These are phyloP conservation scores for Amaranthus cruentus DNA, from an alignment of 148 eudicot species.

Conservation along the genomic window DNA sequence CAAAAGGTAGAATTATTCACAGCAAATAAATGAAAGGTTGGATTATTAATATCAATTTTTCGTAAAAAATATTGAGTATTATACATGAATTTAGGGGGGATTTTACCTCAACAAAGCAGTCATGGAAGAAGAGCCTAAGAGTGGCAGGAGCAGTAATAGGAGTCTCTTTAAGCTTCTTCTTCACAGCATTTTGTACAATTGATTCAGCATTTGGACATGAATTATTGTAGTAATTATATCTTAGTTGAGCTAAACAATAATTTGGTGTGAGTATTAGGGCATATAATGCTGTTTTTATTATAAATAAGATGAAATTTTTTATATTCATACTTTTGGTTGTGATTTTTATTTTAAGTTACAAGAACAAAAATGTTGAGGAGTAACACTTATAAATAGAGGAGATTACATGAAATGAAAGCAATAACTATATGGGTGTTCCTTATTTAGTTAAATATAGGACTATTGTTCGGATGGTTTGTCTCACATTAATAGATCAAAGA, in stretches of 20 bases:
- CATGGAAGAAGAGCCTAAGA: slow-evolving; percentile 78
- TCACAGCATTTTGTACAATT: slow-evolving; percentile 52
- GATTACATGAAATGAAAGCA: background rate
- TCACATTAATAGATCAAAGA: too few species aligned
- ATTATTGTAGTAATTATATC: slow-evolving; percentile 32
- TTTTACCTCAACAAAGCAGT: slow-evolving; percentile 58
- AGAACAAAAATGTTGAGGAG: slow-evolving; percentile 5
- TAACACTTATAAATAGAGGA: slow-evolving; percentile 1
- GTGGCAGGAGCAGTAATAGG: slow-evolving; percentile 65
- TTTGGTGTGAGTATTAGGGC: slow-evolving; percentile 8
- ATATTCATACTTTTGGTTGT: background rate
- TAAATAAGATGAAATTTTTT: background rate
- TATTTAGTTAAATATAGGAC: background rate
- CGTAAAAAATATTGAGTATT: background rate
- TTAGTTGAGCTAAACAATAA: slow-evolving; percentile 21
- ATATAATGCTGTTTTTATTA: background rate
- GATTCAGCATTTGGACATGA: slow-evolving; percentile 59
- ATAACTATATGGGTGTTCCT: background rate
- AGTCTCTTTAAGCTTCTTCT: slow-evolving; percentile 49
- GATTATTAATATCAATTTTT: background rate
- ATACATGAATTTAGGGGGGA: too few species aligned
- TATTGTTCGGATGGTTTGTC: too few species aligned
- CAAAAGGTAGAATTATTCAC: too few species aligned
- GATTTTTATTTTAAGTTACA: background rate
- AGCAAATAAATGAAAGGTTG: too few species aligned